Conservation (phyloP, 2,329 filamentous ascomycete species). For the Arthrobotrys iridis region DNA sequence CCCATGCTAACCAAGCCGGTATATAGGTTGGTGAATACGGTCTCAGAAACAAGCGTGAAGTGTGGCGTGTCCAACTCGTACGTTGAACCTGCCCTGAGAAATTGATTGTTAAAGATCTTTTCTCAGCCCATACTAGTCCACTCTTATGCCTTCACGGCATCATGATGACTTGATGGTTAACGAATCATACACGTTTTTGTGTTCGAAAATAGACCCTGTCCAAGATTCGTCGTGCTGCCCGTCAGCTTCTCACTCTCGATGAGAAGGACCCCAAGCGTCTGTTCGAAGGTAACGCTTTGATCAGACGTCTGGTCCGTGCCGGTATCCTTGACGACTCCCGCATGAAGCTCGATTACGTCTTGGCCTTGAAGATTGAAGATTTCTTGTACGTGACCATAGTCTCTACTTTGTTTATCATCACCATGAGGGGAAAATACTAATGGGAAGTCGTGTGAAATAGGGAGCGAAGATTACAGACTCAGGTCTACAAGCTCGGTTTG, state of each 20-base stretch:
- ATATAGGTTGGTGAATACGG: constrained; percentile 87
- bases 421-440: constrained; percentile 1
- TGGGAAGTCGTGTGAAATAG: constrained; percentile 21
- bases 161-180: constrained; percentile 55
- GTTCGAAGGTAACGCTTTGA: constrained; percentile 99
- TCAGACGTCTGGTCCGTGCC: constrained; percentile 99
- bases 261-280: constrained; percentile 99
- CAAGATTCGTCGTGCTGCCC: constrained; percentile 99
- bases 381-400: constrained; percentile 83
- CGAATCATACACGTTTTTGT: constrained; percentile 14
- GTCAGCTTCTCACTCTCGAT: constrained; percentile 99
- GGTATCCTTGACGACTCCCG: constrained; percentile 99
- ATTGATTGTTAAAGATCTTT: neutral
- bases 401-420: neutral
- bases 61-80: constrained; percentile 95
- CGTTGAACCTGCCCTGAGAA: constrained; percentile 54
- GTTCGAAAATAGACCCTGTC: constrained; percentile 74
- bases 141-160: constrained; percentile 55
- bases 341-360: constrained; percentile 99
- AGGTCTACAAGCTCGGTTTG: constrained; percentile 99
- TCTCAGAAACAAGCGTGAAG: constrained; percentile 99
- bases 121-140: constrained; percentile 54
- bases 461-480: constrained; percentile 79
- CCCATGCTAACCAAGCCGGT: constrained; percentile 18
- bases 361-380: constrained; percentile 98